Base-by-base conservation (phyloP, 2,329 filamentous ascomycete genomes). In the Chrysosporium queenslandicum region DNA sequence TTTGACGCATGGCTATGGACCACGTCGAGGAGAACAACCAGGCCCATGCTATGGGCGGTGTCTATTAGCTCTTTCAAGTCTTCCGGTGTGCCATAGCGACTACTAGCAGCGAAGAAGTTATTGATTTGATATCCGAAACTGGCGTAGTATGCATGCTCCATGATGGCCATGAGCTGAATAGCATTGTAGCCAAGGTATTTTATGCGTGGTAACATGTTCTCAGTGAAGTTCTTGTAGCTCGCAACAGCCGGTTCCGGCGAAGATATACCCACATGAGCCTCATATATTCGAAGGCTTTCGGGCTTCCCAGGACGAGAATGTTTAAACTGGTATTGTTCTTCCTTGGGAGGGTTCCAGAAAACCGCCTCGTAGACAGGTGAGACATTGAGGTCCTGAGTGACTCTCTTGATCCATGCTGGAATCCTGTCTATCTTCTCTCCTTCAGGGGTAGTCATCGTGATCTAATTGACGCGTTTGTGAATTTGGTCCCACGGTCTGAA, bases 131-230 rank as follows among this genome's bases (percentile, higher is more conserved):
- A 98, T 43, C 92, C 92, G 63, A 98, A 98, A 65, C 91, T 97
- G 63, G 92, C 92, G 68, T 98, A 98, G 76, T 98, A 98, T 46
- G 92, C 92, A 71, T 98, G 92, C 67, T 98, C 92, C 91, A 98
- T 98, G 65, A 98, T 78, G 42, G 92, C 92, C 92, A 98, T 98
- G 58, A 98, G 77, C 68, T 98, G 92, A 60, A 98, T 97, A 51
- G 90, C 86, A 66, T 98, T 97, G 75, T 98, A 98, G 37, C 91
- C 92, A 40, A 97, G 76, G 58, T 82, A 75, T 65, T 90, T 85
- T 72, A 98, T 97, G 53, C 91, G 81, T 14, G 91, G 90, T 6
- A 98, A 79, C 78, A 95, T 89, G 68, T 87, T 88, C 63, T 83
- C 77, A 2, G 91, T 97, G 68, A 98, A 98, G 71, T 98, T 90